Evolutionary conservation across 805 yeast species (phyloP), one percentile per base, ranked within the genome.

Genomic region (Saturnispora sekii): DNA sequence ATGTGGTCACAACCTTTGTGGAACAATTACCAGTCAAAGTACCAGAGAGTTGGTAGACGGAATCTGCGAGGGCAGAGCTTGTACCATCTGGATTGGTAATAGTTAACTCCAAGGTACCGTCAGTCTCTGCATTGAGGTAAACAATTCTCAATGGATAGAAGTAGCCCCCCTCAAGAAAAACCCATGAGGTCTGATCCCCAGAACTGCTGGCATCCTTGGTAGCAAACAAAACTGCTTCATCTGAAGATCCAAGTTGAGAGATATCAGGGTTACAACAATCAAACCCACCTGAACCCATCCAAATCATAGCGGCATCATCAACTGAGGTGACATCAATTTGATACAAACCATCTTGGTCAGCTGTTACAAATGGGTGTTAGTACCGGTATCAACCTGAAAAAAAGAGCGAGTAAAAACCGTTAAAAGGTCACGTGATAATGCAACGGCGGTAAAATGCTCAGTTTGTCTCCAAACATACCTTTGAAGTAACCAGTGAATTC

Each of bases 291-390:
- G 59, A 58, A 35, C 65, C 66, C 42, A 60, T 48, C 39, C 53
- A 55, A 37, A 67, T 61, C 51, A 58, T 58, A 15, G 53, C 62
- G 16, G 55, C 50, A 50, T 65, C 68, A 54, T 64, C 69, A 18
- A 57, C 55, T 10, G 34, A 33, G 6, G 37, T 32, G 14, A 62
- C 45, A 11, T 41, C 32, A 38, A 64, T 51, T 0, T 50, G 43
- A 40, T 60, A 65, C 8, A 52, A 41, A 47, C 69, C 69, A 15
- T 60, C 49, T 16, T 44, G 49, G 5, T 51, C 40, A n/a, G 69
- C 65, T 18, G 26, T 21, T 21, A 21, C 2, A 21, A 21, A 6
- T 21, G 26, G 26, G 8, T 21, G 26, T 21, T 21, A 21, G 26
- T 21, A 21, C 8, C 2, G 5, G 8, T 5, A 21, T 8, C 8